Conservation (phyloP, 1,284 basidiomycete species). For the Polyporus tsugae region DNA sequence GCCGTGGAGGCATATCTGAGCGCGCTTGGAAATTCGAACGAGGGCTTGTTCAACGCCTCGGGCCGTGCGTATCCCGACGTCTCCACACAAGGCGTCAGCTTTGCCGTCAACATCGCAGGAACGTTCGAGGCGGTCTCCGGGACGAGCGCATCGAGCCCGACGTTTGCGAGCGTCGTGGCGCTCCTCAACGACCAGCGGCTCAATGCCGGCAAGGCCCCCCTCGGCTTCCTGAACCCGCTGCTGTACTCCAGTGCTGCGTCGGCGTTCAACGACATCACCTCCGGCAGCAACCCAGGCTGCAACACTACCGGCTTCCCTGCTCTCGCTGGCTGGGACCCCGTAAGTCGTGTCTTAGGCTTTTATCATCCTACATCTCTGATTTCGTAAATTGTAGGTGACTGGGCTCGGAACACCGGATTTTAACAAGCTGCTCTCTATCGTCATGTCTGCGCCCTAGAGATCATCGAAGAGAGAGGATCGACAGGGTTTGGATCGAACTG, state of each 20-base stretch:
- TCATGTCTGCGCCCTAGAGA: constrained; percentile 7
- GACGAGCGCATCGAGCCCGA: constrained; percentile 55
- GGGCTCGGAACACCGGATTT: constrained; percentile 43
- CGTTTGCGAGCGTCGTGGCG: constrained; percentile 61
- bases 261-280: constrained; percentile 35
- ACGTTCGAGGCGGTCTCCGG: constrained; percentile 54
- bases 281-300: constrained; percentile 38
- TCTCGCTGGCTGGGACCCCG: constrained; percentile 46
- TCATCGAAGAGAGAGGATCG: too few relatives aligned
- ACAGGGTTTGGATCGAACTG: not conserved
- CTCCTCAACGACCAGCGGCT: constrained; percentile 69
- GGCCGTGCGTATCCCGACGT: constrained; percentile 44
- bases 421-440: constrained; percentile 10
- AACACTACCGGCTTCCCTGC: constrained; percentile 47
- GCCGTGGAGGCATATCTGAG: constrained; percentile 45
- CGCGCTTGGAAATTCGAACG: constrained; percentile 36
- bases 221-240: constrained; percentile 71
- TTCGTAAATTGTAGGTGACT: constrained; percentile 27
- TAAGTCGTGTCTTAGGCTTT: constrained; percentile 20
- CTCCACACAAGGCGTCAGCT: constrained; percentile 38
- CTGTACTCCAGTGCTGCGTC: constrained; percentile 23
- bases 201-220: constrained; percentile 48
- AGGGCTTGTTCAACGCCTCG: constrained; percentile 36
- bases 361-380: not conserved
- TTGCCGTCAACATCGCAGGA: constrained; percentile 36